Percentiles rank a stretch among this genome's conserved stretches.
Evolutionary conservation across 306 rosid genomes (phyloP).

Genomic region (Parietaria judaica): DNA sequence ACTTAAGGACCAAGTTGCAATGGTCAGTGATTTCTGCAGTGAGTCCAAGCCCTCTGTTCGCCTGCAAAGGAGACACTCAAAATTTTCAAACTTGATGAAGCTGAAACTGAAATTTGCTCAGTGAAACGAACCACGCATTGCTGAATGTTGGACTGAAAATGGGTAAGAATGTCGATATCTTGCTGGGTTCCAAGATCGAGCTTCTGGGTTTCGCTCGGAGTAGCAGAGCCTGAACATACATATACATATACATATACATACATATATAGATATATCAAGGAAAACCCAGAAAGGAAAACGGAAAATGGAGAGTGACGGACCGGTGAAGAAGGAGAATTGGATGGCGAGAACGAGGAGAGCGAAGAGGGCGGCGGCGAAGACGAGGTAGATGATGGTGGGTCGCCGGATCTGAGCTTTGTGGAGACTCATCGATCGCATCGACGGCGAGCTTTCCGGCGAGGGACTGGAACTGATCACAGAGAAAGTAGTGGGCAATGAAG

Average conservation of each 20-base stretch:
- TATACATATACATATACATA: background rate
- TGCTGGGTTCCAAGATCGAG: slow-evolving; percentile 36
- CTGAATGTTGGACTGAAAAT: slow-evolving; percentile 64
- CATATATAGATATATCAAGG: background rate
- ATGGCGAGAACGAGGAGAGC: slow-evolving; percentile 59
- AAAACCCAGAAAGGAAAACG: background rate
- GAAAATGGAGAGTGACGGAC: slow-evolving; percentile 13
- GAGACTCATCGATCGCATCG: background rate
- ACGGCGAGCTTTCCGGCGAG: too few species aligned
- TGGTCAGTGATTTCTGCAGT: slow-evolving; percentile 74
- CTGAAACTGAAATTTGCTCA: too few species aligned
- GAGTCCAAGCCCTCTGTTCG: slow-evolving; percentile 92
- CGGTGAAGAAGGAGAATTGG: slow-evolving; percentile 75
- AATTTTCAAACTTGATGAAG: too few species aligned
- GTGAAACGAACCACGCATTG: slow-evolving; percentile 73
- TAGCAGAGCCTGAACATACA: too few species aligned
- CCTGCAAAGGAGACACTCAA: slow-evolving; percentile 36
- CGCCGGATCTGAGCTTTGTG: slow-evolving; percentile 35
- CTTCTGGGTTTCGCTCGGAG: slow-evolving; percentile 2
- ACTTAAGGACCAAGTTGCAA: slow-evolving; percentile 71
- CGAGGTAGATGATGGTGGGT: slow-evolving; percentile 57
- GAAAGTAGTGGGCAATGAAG: too few species aligned
- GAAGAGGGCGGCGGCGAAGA: slow-evolving; percentile 61
- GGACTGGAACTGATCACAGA: too few species aligned
- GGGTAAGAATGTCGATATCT: slow-evolving; percentile 35